Percentiles rank a stretch among this genome's conserved stretches.
Evolutionary conservation across 2,329 filamentous ascomycete species (phyloP).

Genomic region (Talaromyces marneffei): DNA sequence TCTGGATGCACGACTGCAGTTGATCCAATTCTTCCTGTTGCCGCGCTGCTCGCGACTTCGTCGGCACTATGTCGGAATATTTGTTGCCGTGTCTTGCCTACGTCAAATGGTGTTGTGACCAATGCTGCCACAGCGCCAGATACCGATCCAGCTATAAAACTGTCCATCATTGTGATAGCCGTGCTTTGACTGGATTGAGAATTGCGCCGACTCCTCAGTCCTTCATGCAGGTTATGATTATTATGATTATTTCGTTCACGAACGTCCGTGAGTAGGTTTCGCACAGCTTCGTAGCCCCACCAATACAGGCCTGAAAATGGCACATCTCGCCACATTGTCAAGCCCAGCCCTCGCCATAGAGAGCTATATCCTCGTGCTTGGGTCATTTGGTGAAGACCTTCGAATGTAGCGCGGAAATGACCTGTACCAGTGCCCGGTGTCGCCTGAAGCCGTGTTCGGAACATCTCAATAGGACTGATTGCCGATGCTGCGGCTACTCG

Average conservation of each 20-base stretch:
- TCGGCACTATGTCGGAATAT: conserved; percentile 60
- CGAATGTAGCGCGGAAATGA: conserved; percentile 73
- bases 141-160: conserved; percentile 76
- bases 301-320: conserved; percentile 97
- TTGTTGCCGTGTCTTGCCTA: conserved; percentile 93
- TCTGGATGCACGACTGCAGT: conserved; percentile 52
- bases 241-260: conserved; percentile 40
- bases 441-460: conserved; percentile 86
- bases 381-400: conserved; percentile 74
- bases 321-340: conserved; percentile 94
- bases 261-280: conserved; percentile 63
- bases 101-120: conserved; percentile 90
- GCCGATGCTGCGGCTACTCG: conserved; percentile 73
- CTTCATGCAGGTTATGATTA: conserved; percentile 28
- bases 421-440: conserved; percentile 53
- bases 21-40: conserved; percentile 10
- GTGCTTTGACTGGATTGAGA: conserved; percentile 60
- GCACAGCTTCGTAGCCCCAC: conserved; percentile 90
- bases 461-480: conserved; percentile 89
- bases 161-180: conserved; percentile 74
- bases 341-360: conserved; percentile 80
- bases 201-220: conserved; percentile 14
- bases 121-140: conserved; percentile 83
- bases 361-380: conserved; percentile 67
- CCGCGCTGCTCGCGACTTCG: conserved; percentile 21